Base-by-base conservation (phyloP, 176 grass and related monocot species). In the Panicum miliaceum region DNA sequence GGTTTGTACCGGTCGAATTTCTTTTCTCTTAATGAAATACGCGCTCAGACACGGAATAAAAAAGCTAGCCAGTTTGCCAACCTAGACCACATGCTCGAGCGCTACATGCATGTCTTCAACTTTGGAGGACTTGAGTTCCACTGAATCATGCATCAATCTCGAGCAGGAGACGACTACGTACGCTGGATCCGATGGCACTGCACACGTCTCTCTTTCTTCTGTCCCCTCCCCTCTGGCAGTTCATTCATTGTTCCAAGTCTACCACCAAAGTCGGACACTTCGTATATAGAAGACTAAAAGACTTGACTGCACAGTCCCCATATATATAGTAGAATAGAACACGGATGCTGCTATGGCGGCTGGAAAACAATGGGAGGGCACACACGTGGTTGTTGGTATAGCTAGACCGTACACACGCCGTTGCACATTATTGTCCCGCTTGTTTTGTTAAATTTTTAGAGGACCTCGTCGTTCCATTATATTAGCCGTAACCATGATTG, bases 311-410 rank as follows among this genome's bases (percentile, higher is more conserved):
- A 46, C 0, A 7, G 40, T 45, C 68, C 26, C n/a, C 59, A 35
- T 50, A 65, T 16, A 63, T 11, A 41, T 15, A 12, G n/a, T 13
- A 25, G 38, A 62, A 2, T 1, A 50, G 52, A 42, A 7, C 36
- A 15, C 18, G 16, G 19, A 32, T 22, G 23, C 58, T 29, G 5
- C 42, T 14, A 65, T 65, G 60, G 77, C 77, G 57, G 42, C 40
- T 65, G 42, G 60, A 79, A 79, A 50, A 64, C 42, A 65, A 1
- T 35, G 41, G 16, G 54, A 76, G 34, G 19, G 43, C 60, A 65
- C 60, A 65, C 76, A 46, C 26, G 42, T 47, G 59, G 60, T 79
- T 50, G 60, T n/a, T n/a, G n/a, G n/a, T n/a, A n/a, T n/a, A n/a
- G n/a, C 58, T 47, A 63, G 4, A 8, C 5, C 9, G 53, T 35